phyloP scores from a whole-genome alignment of 768 basidiomycete genomes.

The Tylopilus sp. region DNA sequence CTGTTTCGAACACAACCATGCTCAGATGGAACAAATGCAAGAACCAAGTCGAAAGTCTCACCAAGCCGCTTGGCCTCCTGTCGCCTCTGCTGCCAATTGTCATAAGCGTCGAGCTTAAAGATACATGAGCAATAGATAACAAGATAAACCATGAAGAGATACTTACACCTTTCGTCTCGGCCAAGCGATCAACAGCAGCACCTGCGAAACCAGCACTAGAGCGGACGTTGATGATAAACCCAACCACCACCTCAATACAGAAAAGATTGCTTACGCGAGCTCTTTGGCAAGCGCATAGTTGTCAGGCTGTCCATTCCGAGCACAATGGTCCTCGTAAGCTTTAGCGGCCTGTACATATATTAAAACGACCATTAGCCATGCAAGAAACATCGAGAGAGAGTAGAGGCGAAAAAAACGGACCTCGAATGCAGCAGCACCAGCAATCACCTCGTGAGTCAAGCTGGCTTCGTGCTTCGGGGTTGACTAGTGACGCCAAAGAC shows the following conservation, averaged over 20 bases:
- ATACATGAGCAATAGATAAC: background rate
- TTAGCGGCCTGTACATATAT: constrained; percentile 11
- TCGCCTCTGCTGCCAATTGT: too few relatives aligned
- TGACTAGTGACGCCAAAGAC: background rate
- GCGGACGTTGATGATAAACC: background rate
- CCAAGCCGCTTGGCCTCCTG: too few relatives aligned
- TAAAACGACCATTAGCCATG: background rate
- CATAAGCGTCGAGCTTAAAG: background rate
- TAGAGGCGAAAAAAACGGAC: too few relatives aligned
- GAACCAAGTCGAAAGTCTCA: too few relatives aligned
- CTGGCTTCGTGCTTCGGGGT: background rate
- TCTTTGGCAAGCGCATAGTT: constrained; percentile 23
- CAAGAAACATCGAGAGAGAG: too few relatives aligned
- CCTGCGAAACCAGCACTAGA: constrained; percentile 6
- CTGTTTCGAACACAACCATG: too few relatives aligned
- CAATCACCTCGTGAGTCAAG: background rate
- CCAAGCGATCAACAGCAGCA: constrained; percentile 2
- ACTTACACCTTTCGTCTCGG: constrained; percentile 21
- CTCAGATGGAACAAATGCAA: too few relatives aligned
- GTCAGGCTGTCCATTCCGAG: constrained; percentile 15
- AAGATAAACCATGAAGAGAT: background rate
- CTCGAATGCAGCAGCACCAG: background rate
- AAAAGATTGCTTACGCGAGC: constrained; percentile 10
- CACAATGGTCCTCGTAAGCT: constrained; percentile 16
- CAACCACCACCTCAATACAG: background rate